Conservation (phyloP, 345 rosid genomes). For the Boechera stricta region DNA sequence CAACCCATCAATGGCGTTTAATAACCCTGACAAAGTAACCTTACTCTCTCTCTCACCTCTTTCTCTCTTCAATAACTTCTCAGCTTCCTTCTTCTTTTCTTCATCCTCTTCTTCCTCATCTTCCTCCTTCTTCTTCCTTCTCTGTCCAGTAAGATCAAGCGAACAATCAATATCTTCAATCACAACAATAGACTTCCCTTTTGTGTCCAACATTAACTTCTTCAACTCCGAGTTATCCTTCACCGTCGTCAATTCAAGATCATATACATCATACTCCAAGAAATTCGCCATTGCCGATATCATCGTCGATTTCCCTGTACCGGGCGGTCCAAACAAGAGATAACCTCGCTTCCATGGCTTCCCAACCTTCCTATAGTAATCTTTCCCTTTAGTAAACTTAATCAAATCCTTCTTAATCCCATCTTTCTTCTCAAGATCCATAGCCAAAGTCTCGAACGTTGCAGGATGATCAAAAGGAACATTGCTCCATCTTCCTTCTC, state of each 20-base stretch:
- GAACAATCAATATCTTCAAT: constrained; percentile 77
- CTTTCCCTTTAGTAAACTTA: constrained; percentile 53
- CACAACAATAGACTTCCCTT: constrained; percentile 53
- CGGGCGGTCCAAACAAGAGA: constrained; percentile 65
- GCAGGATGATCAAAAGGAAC: constrained; percentile 33
- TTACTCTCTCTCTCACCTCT: constrained; percentile 16
- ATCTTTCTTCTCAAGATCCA: constrained; percentile 57
- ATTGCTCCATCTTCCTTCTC: background rate
- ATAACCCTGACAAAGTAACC: constrained; percentile 50
- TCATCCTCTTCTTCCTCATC: constrained; percentile 10
- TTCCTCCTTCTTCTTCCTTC: constrained; percentile 23
- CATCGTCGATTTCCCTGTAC: constrained; percentile 74
- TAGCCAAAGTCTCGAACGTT: constrained; percentile 56
- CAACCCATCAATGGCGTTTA: constrained; percentile 52
- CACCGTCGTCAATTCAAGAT: constrained; percentile 60
- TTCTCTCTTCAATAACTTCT: background rate
- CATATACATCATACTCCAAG: constrained; percentile 63
- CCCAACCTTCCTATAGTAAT: constrained; percentile 56
- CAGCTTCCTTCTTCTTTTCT: constrained; percentile 2
- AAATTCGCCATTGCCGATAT: constrained; percentile 64
- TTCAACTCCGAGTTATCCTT: constrained; percentile 56
- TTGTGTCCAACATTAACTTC: constrained; percentile 54
- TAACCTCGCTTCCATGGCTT: constrained; percentile 77
- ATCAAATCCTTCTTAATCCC: constrained; percentile 56
- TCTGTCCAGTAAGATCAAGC: constrained; percentile 51